Conservation (phyloP, 345 rosid genomes). For the Acer yangbiense region DNA sequence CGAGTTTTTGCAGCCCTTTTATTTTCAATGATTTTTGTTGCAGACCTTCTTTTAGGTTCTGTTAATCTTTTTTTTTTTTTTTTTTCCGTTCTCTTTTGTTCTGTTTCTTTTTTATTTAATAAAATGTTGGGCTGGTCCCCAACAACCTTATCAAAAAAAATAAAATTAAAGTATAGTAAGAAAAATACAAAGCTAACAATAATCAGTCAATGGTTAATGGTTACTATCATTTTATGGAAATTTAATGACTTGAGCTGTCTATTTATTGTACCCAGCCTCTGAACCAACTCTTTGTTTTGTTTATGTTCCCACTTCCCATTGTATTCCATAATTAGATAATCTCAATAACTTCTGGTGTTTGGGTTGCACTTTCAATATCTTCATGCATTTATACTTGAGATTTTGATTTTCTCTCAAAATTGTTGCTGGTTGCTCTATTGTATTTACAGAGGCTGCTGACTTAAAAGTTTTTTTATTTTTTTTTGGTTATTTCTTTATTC, state of each 20-base stretch:
- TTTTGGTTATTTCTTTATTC: not conserved
- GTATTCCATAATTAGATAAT: not conserved
- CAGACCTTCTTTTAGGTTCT: no score
- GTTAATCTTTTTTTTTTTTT: no score
- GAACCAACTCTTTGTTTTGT: not conserved
- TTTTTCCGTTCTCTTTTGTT: no score
- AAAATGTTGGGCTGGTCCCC: no score
- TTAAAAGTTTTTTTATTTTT: not conserved
- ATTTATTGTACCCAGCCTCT: slow-evolving; percentile 7
- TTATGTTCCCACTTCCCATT: not conserved
- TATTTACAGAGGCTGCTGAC: no score
- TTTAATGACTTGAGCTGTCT: slow-evolving; percentile 16
- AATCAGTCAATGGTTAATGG: not conserved
- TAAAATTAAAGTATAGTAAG: no score
- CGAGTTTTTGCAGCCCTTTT: no score
- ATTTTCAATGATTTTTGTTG: no score
- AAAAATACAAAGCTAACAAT: no score
- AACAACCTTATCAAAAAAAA: no score
- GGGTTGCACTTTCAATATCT: not conserved
- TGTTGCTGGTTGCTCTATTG: no score
- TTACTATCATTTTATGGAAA: not conserved
- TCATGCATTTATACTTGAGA: not conserved
- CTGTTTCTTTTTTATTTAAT: no score
- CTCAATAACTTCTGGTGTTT: not conserved
- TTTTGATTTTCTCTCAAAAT: not conserved